Conservation (phyloP, 202 grass and related monocot genomes). For the Eragrostis tef region DNA sequence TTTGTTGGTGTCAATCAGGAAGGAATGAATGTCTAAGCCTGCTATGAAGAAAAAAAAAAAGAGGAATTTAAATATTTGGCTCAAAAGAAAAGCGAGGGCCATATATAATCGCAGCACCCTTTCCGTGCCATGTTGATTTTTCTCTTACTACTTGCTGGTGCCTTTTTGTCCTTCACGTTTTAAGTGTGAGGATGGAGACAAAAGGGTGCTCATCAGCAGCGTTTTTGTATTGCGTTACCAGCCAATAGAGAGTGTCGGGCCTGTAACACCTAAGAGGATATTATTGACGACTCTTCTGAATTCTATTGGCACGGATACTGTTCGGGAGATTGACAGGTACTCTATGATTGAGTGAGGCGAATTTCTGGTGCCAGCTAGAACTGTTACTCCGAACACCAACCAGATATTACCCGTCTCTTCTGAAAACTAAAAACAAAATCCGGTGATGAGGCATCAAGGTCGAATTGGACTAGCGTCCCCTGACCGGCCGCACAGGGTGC, state of each 20-base stretch:
- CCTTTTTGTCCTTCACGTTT: neutral
- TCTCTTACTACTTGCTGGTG: no score
- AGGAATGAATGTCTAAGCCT: neutral
- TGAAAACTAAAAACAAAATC: neutral
- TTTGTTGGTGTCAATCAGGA: neutral
- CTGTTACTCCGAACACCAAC: neutral
- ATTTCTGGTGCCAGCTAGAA: neutral
- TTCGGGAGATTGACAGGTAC: neutral
- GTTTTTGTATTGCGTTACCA: slow-evolving; percentile 1
- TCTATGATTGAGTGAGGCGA: slow-evolving; percentile 17
- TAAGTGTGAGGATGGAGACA: slow-evolving; percentile 15
- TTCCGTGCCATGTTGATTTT: no score
- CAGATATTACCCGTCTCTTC: neutral
- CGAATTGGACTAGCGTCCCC: neutral
- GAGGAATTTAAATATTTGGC: neutral
- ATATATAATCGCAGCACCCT: neutral
- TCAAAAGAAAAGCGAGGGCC: neutral
- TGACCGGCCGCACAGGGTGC: neutral
- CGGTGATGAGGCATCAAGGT: neutral
- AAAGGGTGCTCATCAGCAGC: slow-evolving; percentile 24
- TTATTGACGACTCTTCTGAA: slow-evolving; percentile 8
- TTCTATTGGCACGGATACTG: slow-evolving; percentile 21
- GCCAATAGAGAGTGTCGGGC: slow-evolving; percentile 33
- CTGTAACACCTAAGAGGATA: slow-evolving; percentile 25
- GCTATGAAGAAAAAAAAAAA: neutral